Conservation (phyloP, 1,139 yeast genomes). For the Magnusiomyces starmeri region DNA sequence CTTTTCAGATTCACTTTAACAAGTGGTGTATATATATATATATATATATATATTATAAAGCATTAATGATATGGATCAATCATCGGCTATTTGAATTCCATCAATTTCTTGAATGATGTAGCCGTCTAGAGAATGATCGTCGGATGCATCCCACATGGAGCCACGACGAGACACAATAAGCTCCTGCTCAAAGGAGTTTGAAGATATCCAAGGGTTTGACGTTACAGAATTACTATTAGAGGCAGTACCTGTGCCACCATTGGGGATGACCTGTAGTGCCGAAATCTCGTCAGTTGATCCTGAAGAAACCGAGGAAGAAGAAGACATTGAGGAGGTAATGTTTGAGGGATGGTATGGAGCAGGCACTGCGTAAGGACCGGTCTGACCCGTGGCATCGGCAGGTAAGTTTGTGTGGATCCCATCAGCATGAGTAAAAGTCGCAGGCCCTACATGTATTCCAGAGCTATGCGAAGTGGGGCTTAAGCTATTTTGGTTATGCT, state of each 20-base stretch:
- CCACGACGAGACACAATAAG: constrained; percentile 6
- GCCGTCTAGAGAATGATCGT: constrained; percentile 15
- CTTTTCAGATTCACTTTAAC: too few relatives aligned
- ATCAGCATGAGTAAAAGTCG: too few relatives aligned
- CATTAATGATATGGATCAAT: constrained; percentile 4
- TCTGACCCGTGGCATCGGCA: neutral
- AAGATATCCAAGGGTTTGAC: constrained; percentile 1
- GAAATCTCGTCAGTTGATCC: neutral
- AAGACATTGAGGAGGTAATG: neutral
- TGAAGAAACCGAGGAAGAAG: neutral
- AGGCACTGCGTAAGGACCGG: neutral
- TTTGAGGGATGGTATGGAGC: neutral
- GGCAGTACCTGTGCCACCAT: neutral
- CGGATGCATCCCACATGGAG: constrained; percentile 13
- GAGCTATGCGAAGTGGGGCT: too few relatives aligned
- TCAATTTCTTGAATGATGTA: constrained; percentile 12
- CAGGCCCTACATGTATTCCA: too few relatives aligned
- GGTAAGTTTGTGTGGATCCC: too few relatives aligned
- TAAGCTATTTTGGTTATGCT: too few relatives aligned
- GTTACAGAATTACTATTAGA: neutral
- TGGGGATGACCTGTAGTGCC: neutral
- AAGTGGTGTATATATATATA: too few relatives aligned
- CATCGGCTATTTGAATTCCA: constrained; percentile 8
- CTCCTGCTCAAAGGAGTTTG: neutral
- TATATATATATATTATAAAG: too few relatives aligned